These are phyloP conservation scores for Coniophora puteana DNA, from an alignment of 1,284 basidiomycete species.

Conservation along the genomic window DNA sequence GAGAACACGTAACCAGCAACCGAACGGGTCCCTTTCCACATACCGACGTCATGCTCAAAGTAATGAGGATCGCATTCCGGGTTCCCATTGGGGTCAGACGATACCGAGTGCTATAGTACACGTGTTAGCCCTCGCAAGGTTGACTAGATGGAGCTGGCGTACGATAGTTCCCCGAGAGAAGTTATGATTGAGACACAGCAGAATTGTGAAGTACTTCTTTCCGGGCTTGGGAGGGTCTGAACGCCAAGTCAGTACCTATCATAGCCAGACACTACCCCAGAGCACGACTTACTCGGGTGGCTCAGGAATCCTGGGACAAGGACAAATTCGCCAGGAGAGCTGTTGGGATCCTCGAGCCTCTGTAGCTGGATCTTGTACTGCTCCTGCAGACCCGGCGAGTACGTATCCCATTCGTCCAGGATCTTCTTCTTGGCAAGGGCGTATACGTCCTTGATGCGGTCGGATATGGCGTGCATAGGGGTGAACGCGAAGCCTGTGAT, in stretches of 20 bases:
- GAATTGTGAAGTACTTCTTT: slow-evolving; percentile 28
- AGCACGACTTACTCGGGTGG: slow-evolving; percentile 12
- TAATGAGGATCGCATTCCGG: slow-evolving; percentile 39
- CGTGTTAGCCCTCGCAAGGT: neutral
- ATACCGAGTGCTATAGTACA: slow-evolving; percentile 28
- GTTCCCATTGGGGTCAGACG: slow-evolving; percentile 31
- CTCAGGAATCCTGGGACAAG: slow-evolving; percentile 16
- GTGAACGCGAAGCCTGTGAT: slow-evolving; percentile 25
- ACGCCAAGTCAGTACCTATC: neutral
- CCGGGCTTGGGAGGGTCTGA: slow-evolving; percentile 18
- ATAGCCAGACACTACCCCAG: neutral
- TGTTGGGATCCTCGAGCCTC: slow-evolving; percentile 13
- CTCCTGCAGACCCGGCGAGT: slow-evolving; percentile 16
- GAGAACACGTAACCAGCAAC: neutral
- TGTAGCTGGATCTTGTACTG: slow-evolving; percentile 20
- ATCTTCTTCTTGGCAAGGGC: slow-evolving; percentile 1
- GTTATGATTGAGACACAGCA: slow-evolving; percentile 21
- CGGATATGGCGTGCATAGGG: slow-evolving; percentile 17
- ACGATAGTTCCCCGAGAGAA: slow-evolving; percentile 36
- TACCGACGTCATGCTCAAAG: slow-evolving; percentile 37
- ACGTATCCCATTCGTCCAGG: neutral
- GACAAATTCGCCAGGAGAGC: slow-evolving; percentile 17
- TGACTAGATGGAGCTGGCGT: slow-evolving; percentile 4
- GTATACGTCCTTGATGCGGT: slow-evolving; percentile 18
- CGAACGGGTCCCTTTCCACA: slow-evolving; percentile 1